phyloP scores from a whole-genome alignment of 306 rosid species.

The Prunus mongolica region DNA sequence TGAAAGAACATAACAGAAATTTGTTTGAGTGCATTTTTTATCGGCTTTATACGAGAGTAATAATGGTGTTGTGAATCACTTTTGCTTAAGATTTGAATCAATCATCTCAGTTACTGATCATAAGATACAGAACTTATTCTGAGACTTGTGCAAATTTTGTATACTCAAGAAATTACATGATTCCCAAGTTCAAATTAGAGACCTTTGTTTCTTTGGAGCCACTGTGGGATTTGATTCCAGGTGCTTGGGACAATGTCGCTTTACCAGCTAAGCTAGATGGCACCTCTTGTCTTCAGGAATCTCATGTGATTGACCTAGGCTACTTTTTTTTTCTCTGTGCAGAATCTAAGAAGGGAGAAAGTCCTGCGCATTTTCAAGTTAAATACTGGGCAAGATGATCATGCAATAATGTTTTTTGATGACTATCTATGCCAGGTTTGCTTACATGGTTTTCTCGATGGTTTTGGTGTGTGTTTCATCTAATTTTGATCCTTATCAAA shows the following conservation, averaged over 20 bases:
- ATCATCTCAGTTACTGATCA: neutral
- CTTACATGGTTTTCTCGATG: constrained; percentile 8
- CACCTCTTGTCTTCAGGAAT: neutral
- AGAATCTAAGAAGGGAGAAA: constrained; percentile 81
- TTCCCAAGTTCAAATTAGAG: neutral
- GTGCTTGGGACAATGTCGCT: neutral
- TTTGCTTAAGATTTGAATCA: neutral
- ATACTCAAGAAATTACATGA: neutral
- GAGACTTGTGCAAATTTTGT: neutral
- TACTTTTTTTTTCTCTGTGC: constrained; percentile 25
- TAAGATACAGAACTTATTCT: neutral
- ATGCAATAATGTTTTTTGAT: constrained; percentile 79
- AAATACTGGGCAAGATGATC: constrained; percentile 90
- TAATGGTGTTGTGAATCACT: neutral
- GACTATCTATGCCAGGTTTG: constrained; percentile 80
- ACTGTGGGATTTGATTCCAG: neutral
- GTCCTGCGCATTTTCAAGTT: constrained; percentile 75
- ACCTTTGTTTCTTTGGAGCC: neutral
- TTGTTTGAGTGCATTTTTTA: neutral
- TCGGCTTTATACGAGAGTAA: neutral
- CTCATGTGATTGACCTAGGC: constrained; percentile 9
- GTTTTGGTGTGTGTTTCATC: neutral
- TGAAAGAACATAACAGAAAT: neutral
- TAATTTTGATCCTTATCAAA: neutral
- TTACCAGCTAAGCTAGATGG: neutral